These are phyloP conservation scores for Simplicillium sp. DNA, from an alignment of 2,329 filamentous ascomycete genomes.

Conservation along the genomic window DNA sequence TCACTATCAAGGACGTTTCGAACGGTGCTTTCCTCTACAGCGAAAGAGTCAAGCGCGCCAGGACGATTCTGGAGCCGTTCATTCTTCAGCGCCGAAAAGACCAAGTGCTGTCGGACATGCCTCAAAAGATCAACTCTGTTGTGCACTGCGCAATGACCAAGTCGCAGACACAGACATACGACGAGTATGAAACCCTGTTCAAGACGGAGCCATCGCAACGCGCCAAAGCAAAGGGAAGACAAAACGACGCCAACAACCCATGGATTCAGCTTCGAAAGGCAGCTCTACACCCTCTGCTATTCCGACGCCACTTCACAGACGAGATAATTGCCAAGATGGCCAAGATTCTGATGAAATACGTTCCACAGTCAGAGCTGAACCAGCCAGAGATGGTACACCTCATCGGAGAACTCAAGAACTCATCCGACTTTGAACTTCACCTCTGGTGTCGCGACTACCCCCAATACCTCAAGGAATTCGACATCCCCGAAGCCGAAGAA, in stretches of 20 bases:
- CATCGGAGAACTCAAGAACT: slow-evolving; percentile 44
- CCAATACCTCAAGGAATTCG: slow-evolving; percentile 39
- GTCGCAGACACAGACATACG: slow-evolving; percentile 65
- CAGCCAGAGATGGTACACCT: slow-evolving; percentile 44
- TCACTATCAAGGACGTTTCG: slow-evolving; percentile 68
- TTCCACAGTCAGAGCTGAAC: slow-evolving; percentile 43
- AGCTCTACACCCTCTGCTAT: slow-evolving; percentile 83
- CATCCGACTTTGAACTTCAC: slow-evolving; percentile 57
- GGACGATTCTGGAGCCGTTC: slow-evolving; percentile 90
- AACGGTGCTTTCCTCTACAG: slow-evolving; percentile 78
- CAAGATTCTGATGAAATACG: slow-evolving; percentile 63
- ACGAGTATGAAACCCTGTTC: slow-evolving; percentile 53
- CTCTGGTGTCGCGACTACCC: slow-evolving; percentile 53
- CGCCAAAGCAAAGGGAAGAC: slow-evolving; percentile 36
- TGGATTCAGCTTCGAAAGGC: slow-evolving; percentile 91
- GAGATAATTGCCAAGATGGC: slow-evolving; percentile 68
- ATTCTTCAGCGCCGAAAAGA: slow-evolving; percentile 90
- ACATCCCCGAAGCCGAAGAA: slow-evolving; percentile 43
- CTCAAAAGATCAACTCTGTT: slow-evolving; percentile 67
- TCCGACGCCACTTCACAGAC: slow-evolving; percentile 72
- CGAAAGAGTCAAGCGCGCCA: slow-evolving; percentile 76
- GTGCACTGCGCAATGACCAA: slow-evolving; percentile 73
- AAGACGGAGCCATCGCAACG: slow-evolving; percentile 47
- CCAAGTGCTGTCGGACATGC: slow-evolving; percentile 78
- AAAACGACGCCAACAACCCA: slow-evolving; percentile 55